Conservation (phyloP, 148 eudicot genomes). For the Rheum nobile region DNA sequence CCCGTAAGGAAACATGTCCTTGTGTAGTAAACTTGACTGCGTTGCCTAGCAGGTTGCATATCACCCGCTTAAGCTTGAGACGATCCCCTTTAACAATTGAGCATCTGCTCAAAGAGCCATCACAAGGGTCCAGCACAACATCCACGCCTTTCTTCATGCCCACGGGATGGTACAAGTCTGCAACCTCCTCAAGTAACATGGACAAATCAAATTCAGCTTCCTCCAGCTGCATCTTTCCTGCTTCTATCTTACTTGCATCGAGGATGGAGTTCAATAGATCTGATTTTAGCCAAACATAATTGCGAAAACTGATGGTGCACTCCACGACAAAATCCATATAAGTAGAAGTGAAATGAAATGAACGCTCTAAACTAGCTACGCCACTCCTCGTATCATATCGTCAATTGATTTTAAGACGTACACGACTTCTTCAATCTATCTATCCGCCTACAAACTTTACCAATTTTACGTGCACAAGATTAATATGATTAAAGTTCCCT, state of each 20-base stretch:
- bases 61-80: slow-evolving; percentile 52
- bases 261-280: slow-evolving; percentile 64
- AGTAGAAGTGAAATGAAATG: neutral
- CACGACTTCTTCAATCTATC: no score
- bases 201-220: slow-evolving; percentile 47
- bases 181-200: slow-evolving; percentile 50
- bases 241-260: slow-evolving; percentile 65
- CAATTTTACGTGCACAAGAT: no score
- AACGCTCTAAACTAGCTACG: neutral
- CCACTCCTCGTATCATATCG: no score
- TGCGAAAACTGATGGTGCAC: neutral
- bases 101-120: slow-evolving; percentile 39
- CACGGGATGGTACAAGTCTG: slow-evolving; percentile 49
- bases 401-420: neutral
- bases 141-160: slow-evolving; percentile 70
- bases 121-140: slow-evolving; percentile 53
- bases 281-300: slow-evolving; percentile 7
- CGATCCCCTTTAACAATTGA: slow-evolving; percentile 53
- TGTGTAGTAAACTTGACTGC: slow-evolving; percentile 72
- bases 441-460: neutral
- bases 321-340: neutral
- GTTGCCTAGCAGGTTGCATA: slow-evolving; percentile 62
- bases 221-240: slow-evolving; percentile 66
- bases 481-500: no score
- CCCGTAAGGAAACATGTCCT: slow-evolving; percentile 60